phyloP scores from a whole-genome alignment of 306 rosid genomes.

The Echinosophora koreensis region DNA sequence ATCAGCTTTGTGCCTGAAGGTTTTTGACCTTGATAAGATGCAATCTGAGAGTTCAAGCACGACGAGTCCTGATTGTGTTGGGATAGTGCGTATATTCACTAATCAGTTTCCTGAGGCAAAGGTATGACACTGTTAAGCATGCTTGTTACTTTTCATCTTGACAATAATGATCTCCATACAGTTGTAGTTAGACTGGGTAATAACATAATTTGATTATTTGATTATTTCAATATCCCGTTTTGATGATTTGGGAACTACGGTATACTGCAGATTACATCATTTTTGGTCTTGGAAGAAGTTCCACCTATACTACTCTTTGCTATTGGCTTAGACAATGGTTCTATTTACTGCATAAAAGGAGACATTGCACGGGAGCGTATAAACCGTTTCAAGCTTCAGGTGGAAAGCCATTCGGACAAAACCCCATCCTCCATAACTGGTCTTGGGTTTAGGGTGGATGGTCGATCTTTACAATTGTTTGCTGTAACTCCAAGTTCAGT shows the following conservation, averaged over 20 bases:
- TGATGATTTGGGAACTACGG: constrained; percentile 41
- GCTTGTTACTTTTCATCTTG: constrained; percentile 17
- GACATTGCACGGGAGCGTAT: constrained; percentile 97
- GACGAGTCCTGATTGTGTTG: constrained; percentile 89
- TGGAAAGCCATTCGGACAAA: constrained; percentile 72
- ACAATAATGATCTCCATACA: not conserved
- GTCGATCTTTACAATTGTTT: constrained; percentile 91
- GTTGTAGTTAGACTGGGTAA: constrained; percentile 7
- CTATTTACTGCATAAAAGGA: constrained; percentile 93
- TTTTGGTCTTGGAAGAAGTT: constrained; percentile 91
- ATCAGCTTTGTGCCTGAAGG: constrained; percentile 85
- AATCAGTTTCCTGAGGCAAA: constrained; percentile 91
- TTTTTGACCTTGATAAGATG: constrained; percentile 93
- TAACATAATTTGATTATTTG: not conserved
- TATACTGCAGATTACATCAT: constrained; percentile 85
- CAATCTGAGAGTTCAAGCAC: constrained; percentile 87
- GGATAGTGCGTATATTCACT: constrained; percentile 92
- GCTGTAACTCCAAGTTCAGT: constrained; percentile 90
- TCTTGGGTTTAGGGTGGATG: constrained; percentile 93
- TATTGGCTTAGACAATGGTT: constrained; percentile 92
- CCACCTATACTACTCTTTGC: constrained; percentile 93
- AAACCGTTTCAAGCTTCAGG: constrained; percentile 89
- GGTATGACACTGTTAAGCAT: constrained; percentile 55
- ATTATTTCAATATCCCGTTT: not conserved
- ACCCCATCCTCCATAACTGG: constrained; percentile 75